Evolutionary conservation across 1,284 basidiomycete species (phyloP).

Genomic region (Macrocystidia cucumis): DNA sequence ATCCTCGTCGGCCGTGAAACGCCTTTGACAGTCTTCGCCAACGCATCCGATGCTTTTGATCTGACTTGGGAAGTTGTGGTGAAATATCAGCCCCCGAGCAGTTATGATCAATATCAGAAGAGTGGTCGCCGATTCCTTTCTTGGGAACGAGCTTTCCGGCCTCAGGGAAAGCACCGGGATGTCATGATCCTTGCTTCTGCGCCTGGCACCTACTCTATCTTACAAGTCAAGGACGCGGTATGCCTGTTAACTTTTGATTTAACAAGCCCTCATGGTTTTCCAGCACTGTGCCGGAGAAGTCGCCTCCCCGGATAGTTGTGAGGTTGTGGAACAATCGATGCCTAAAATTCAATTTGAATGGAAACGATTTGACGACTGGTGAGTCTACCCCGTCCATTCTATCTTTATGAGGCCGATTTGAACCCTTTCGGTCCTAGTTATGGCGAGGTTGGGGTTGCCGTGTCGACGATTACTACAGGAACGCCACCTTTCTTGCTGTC

Average conservation of each 20-base stretch:
- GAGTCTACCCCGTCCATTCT: conserved; percentile 6
- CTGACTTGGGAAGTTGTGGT: conserved; percentile 61
- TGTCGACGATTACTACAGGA: conserved; percentile 82
- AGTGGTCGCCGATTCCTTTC: conserved; percentile 36
- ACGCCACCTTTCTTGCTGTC: conserved; percentile 84
- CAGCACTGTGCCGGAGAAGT: conserved; percentile 75
- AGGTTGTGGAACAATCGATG: conserved; percentile 65
- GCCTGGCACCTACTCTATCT: conserved; percentile 82
- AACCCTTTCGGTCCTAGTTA: conserved; percentile 48
- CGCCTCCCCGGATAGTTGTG: conserved; percentile 72
- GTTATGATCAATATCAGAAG: conserved; percentile 26
- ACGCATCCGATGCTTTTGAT: conserved; percentile 49
- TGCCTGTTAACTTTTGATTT: conserved; percentile 8
- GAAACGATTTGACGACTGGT: conserved; percentile 91
- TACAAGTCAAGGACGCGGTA: conserved; percentile 64
- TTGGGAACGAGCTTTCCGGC: conserved; percentile 55
- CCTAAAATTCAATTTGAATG: conserved; percentile 84
- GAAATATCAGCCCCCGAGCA: conserved; percentile 45
- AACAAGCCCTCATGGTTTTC: conserved; percentile 5
- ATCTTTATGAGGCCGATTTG: conserved; percentile 2
- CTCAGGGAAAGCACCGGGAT: conserved; percentile 36
- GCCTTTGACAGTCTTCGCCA: conserved; percentile 40
- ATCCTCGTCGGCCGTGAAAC: conserved; percentile 64
- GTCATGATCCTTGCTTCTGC: conserved; percentile 44
- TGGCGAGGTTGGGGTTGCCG: conserved; percentile 89